Percentiles rank a stretch among this genome's conserved stretches.
These are phyloP conservation scores for Phytophthora citrophthora DNA, from an alignment of 352 stramenopile genomes.

Conservation along the genomic window DNA sequence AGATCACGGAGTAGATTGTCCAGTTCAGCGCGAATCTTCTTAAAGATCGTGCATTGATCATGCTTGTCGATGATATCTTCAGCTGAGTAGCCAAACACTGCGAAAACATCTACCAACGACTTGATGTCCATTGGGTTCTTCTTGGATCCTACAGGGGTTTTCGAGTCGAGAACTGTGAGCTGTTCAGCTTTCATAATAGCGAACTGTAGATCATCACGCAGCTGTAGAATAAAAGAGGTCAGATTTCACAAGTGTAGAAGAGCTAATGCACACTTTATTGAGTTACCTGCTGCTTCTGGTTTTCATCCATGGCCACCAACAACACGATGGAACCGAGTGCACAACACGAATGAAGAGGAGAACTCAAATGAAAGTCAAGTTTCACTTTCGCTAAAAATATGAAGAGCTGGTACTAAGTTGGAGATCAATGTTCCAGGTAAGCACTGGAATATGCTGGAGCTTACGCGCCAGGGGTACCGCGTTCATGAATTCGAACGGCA, in stretches of 20 bases:
- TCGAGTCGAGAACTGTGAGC: constrained; percentile 51
- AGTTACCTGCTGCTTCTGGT: constrained; percentile 61
- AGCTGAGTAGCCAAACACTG: constrained; percentile 64
- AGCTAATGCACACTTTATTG: background rate
- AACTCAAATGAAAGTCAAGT: background rate
- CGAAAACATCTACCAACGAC: constrained; percentile 69
- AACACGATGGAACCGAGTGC: background rate
- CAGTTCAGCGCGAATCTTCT: constrained; percentile 59
- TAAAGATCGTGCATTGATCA: constrained; percentile 79
- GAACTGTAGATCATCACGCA: constrained; percentile 77
- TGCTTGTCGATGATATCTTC: constrained; percentile 76
- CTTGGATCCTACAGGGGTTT: constrained; percentile 38
- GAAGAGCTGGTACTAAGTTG: constrained; percentile 7
- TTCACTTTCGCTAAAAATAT: constrained; percentile 28
- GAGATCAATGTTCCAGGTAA: background rate
- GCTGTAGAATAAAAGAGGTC: constrained; percentile 29
- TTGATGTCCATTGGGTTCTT: constrained; percentile 74
- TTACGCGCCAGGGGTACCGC: background rate
- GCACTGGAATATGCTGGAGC: background rate
- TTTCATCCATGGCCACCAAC: constrained; percentile 55
- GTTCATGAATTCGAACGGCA: constrained; percentile 22
- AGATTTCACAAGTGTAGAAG: constrained; percentile 4
- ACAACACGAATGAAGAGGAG: background rate
- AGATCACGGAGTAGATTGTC: constrained; percentile 63
- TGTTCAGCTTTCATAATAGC: constrained; percentile 73